Evolutionary conservation across 495 filamentous ascomycete species (phyloP).

Genomic region (Hypoxylon fragiforme): DNA sequence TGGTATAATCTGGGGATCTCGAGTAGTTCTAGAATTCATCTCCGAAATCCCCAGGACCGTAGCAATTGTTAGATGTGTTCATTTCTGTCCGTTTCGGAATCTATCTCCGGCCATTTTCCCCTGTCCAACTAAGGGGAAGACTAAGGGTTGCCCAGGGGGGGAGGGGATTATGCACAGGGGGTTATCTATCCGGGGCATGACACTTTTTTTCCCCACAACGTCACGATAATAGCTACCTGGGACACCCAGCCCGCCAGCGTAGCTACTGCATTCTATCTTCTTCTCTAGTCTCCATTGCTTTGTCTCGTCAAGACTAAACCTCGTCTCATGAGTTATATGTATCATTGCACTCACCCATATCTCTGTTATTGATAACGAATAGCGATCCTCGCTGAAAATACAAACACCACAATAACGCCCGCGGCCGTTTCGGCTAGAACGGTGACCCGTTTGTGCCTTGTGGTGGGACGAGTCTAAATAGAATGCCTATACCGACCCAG

Average conservation of each 20-base stretch:
- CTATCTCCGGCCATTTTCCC: slow-evolving; percentile 26
- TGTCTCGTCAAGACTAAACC: no score
- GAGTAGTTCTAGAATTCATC: slow-evolving; percentile 31
- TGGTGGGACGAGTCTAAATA: slow-evolving; percentile 13
- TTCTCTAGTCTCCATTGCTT: slow-evolving; percentile 2
- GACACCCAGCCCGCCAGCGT: slow-evolving; percentile 14
- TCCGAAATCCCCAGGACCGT: slow-evolving; percentile 15
- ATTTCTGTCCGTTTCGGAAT: slow-evolving; percentile 24
- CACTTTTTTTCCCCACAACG: slow-evolving; percentile 26
- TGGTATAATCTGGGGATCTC: slow-evolving; percentile 11
- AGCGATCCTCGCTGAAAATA: not conserved
- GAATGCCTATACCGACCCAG: not conserved
- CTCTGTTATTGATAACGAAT: no score
- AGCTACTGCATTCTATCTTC: slow-evolving; percentile 10
- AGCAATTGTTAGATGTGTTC: slow-evolving; percentile 8
- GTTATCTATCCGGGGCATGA: not conserved
- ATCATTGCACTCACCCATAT: not conserved
- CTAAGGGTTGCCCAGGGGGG: not conserved
- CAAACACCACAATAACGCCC: slow-evolving; percentile 4
- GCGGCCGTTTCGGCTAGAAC: slow-evolving; percentile 7
- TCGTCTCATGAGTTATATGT: no score
- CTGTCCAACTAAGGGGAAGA: slow-evolving; percentile 6
- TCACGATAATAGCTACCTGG: slow-evolving; percentile 31
- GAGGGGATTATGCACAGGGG: not conserved
- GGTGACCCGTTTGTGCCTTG: slow-evolving; percentile 2